Evolutionary conservation across 352 stramenopile genomes (phyloP), one percentile per base, ranked within the genome.

Genomic region (Globisporangium okanoganense): DNA sequence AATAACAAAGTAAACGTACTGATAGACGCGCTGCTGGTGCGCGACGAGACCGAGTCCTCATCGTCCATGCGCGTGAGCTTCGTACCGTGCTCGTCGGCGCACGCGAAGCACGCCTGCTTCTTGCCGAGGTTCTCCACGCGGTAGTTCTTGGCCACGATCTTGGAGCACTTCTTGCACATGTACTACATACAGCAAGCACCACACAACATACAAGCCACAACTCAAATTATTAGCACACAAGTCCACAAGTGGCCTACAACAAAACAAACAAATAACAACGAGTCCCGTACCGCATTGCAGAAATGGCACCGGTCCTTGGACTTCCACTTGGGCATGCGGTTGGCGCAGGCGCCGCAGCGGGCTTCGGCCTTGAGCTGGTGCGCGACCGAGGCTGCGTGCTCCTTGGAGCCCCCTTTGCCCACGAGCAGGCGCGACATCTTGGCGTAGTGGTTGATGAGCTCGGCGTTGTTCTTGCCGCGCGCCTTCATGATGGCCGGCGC

Each of bases 401-500:
- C 72, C 40, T 67, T 73, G 20, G 72, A 73, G 20, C 67, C n/a
- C n/a, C n/a, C 62, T 3, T 33, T 3, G 3, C 61, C 45, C 5
- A 74, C 63, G 48, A 82, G 74, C 56, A 69, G 69, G 16, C 67
- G 69, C 20, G 78, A 71, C 55, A 85, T 70, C 57, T 86, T 87
- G 58, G 84, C 56, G 68, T 88, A 90, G 58, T 90, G 81, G 64
- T 89, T 88, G 51, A 90, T 65, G 14, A 90, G 67, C 57, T 77
- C 73, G 0, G 81, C 59, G 20, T 76, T 88, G 59, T 84, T 78
- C 56, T 85, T 88, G 35, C 68, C 70, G 8, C 78, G 77, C 14
- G 78, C 56, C 53, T 88, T 87, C 62, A 88, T 72, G 10, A 87
- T 68, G 61, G 79, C 72, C 0, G 73, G 67, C 10, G 80, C 54